Conservation (phyloP, 139 green algal genomes). For the Closterium sp. region DNA sequence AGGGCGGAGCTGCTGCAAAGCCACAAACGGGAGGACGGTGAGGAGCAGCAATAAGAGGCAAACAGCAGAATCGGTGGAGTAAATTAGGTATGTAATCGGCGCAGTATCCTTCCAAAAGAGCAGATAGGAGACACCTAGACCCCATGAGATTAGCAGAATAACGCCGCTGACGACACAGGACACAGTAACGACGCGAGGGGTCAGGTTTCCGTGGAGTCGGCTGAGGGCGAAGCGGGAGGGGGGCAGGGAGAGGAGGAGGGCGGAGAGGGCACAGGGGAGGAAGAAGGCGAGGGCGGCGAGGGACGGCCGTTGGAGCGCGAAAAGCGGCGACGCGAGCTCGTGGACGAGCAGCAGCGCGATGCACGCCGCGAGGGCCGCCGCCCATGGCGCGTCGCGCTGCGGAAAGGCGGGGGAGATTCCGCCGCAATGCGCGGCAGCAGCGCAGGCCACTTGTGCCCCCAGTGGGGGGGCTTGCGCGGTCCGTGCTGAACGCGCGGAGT, state of each 20-base stretch:
- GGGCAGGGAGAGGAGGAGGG: background rate
- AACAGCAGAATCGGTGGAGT: background rate
- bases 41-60: background rate
- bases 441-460: too few species aligned
- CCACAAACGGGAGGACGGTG: background rate
- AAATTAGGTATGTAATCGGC: background rate
- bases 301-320: background rate
- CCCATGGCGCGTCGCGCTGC: background rate
- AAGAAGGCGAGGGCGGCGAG: background rate
- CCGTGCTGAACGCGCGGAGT: background rate
- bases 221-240: background rate
- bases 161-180: background rate
- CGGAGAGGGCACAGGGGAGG: background rate
- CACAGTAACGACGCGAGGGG: background rate
- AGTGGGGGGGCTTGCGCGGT: background rate
- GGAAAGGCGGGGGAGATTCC: background rate
- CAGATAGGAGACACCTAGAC: background rate
- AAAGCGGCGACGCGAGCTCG: background rate
- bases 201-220: background rate
- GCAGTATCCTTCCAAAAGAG: background rate
- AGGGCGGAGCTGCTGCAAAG: background rate
- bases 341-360: background rate
- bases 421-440: background rate
- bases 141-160: background rate
- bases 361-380: background rate